Conservation (phyloP, 2,329 filamentous ascomycete genomes). For the Beauveria asiatica region DNA sequence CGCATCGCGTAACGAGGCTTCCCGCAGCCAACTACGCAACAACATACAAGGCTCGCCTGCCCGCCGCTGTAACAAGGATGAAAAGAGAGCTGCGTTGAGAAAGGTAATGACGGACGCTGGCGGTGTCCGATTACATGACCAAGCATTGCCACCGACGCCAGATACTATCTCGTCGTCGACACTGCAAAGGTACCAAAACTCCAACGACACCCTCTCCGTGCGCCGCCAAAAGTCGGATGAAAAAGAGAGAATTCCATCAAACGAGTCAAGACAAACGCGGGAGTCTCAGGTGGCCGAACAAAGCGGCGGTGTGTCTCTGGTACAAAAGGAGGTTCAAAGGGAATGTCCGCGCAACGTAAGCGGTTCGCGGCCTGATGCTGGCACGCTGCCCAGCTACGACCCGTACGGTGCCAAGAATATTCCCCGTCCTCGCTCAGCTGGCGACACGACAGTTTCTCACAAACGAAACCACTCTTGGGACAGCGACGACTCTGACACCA, state of each 20-base stretch:
- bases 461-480: conserved; percentile 35
- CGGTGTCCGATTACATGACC: conserved; percentile 32
- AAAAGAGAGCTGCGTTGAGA: conserved; percentile 40
- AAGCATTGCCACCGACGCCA: conserved; percentile 47
- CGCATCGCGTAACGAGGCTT: neutral
- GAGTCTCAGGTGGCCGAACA: neutral
- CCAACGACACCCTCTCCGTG: conserved; percentile 37
- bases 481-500: conserved; percentile 32
- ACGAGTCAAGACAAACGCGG: neutral
- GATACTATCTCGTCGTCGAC: conserved; percentile 52
- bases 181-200: conserved; percentile 40
- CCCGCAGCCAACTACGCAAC: neutral
- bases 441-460: conserved; percentile 35
- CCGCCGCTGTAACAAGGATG: conserved; percentile 29
- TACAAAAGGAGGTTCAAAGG: neutral
- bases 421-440: conserved; percentile 37
- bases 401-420: conserved; percentile 19
- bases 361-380: neutral
- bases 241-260: conserved; percentile 15
- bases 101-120: conserved; percentile 40
- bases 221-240: conserved; percentile 22
- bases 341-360: neutral
- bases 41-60: conserved; percentile 16
- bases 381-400: conserved; percentile 4
- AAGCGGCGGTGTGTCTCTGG: conserved; percentile 5